Base-by-base conservation (phyloP, 2,329 filamentous ascomycete genomes). In the Claviceps capensis region DNA sequence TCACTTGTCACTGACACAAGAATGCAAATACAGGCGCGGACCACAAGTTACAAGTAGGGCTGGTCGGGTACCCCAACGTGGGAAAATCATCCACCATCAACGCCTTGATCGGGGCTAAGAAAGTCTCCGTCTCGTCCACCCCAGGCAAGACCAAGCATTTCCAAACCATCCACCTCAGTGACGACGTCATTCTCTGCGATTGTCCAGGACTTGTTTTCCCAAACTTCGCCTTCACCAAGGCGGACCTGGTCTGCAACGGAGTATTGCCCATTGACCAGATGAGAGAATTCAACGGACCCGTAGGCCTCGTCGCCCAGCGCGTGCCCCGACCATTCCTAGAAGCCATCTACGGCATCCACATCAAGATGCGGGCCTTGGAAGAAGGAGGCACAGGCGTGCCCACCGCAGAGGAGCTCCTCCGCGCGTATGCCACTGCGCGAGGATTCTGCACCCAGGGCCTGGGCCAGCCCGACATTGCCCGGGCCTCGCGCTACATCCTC, bases 81-180 rank as follows among this genome's bases (percentile, higher is more conserved):
- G 93, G 93, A 71, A 98, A 98, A 72, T 98, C 94, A 1, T 96
- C 90, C 48, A 98, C 93, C 16, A 98, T 98, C 76, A 98, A 98
- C 72, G 91, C 93, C 43, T 79, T 98, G n/a, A 90, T 97, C 53
- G 94, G 94, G 49, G 84, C 93, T 52, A 98, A 97, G 74, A 98
- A 97, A 72, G 93, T 98, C 5, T 97, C 91, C 0, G 94, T 98
- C 41, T 98, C 93, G 16, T 85, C 91, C 14, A 98, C 93, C 1
- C 93, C 93, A 4, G 93, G 93, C 66, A 98, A 98, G 73, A 98
- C 93, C 14, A 98, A 98, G 73, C 93, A 98, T 63, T 98, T 98
- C 73, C 93, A 98, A 69, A 98, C 93, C 1, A 93, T 98, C 54
- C 90, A 96, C 65, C 80, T 98, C 36, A 93, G 86, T 54, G 86